Base-by-base conservation (phyloP, 805 yeast species). In the Metschnikowia picachoensis region DNA sequence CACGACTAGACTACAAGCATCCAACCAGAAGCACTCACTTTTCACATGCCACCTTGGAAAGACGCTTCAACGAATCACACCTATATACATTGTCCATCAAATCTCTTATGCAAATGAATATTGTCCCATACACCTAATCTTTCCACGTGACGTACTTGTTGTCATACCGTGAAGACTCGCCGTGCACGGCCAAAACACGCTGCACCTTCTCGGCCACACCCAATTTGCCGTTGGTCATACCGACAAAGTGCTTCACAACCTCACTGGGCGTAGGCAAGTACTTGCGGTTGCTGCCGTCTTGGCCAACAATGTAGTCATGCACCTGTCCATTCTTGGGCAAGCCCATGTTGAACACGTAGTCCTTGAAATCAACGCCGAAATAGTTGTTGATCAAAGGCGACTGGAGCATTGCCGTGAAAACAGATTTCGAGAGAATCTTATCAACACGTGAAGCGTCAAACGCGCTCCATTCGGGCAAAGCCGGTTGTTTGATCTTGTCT, bases 281-380 rank as follows among this genome's bases (percentile, higher is more conserved):
- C 35, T 83, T 76, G 58, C 87, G 76, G 51, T 77, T 74, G n/a
- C 80, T 67, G 20, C 80, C 81, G 61, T 81, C 87, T 46, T 76
- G 74, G 15, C 95, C 95, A 29, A 80, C 79, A 45, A 91, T 79
- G 64, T 77, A 87, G 41, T 72, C 70, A 57, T 76, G 77, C 47
- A 92, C 74, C 49, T 81, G 85, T 32, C 62, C 51, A 65, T 86
- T 88, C 11, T 79, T 72, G 42, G 98, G 98, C 54, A 94, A 74
- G 30, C 95, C 96, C 76, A 80, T 85, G 58, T 78, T 68, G 68
- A 72, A 79, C 32, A 90, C 89, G 53, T 79, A 79, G 16, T 62
- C 52, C 35, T 60, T 61, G 61, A 60, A 72, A 58, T 68, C 67
- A 30, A 74, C 61, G 36, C 69, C 69, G 45, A 70, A 65, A 53